phyloP scores from a whole-genome alignment of 2,329 filamentous ascomycete species.

The Aspergillus oerlinghausenensis region DNA sequence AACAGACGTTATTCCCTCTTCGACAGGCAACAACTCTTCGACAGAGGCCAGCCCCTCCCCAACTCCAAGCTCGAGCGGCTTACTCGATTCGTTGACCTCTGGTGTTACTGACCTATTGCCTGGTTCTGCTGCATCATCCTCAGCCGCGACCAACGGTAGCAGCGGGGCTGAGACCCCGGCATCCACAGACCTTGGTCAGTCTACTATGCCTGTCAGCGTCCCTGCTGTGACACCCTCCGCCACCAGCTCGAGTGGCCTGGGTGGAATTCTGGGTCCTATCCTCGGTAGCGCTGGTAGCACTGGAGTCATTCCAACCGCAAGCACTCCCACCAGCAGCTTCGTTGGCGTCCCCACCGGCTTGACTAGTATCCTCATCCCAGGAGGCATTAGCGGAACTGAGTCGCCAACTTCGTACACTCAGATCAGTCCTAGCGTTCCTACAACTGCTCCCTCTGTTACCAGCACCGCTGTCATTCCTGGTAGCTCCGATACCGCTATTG shows the following conservation, averaged over 20 bases:
- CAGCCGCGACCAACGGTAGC: background rate
- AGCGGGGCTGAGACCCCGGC: background rate
- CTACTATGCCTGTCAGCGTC: slow-evolving; percentile 26
- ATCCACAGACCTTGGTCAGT: slow-evolving; percentile 1
- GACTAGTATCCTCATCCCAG: background rate
- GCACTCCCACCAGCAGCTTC: slow-evolving; percentile 4
- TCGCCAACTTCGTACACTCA: background rate
- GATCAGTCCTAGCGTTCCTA: slow-evolving; percentile 11
- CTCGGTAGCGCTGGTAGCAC: slow-evolving; percentile 1
- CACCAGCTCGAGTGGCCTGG: slow-evolving; percentile 5
- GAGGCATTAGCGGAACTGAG: background rate
- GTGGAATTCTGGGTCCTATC: background rate
- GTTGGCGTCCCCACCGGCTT: slow-evolving; percentile 12
- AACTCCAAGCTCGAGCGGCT: background rate
- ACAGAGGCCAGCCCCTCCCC: background rate
- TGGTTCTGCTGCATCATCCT: background rate
- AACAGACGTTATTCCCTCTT: background rate
- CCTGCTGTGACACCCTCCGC: slow-evolving; percentile 15
- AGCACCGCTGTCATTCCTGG: slow-evolving; percentile 6
- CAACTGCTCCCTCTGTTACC: slow-evolving; percentile 10
- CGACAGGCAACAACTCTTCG: background rate
- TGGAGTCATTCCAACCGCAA: background rate
- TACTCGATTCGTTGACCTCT: background rate
- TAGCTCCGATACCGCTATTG: slow-evolving; percentile 10
- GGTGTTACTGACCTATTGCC: background rate